phyloP scores from a whole-genome alignment of 2,329 filamentous ascomycete species.

The Pseudocercospora musae region DNA sequence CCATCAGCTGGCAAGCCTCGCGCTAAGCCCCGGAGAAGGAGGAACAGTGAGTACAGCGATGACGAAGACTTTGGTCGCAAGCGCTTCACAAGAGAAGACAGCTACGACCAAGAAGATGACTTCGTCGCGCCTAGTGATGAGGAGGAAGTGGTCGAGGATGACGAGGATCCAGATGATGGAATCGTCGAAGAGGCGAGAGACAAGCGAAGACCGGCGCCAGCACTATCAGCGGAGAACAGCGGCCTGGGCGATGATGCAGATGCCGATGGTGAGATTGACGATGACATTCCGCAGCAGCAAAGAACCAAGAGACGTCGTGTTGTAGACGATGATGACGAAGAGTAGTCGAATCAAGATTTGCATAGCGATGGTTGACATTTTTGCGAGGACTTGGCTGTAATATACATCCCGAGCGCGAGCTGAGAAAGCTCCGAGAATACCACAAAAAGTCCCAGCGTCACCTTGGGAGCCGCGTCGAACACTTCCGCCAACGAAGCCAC shows the following conservation, averaged over 20 bases:
- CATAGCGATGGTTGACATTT: neutral
- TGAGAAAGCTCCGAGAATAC: neutral
- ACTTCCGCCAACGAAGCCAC: too few species aligned
- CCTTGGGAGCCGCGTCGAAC: neutral
- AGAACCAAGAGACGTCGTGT: constrained; percentile 45
- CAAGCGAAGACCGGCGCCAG: constrained; percentile 28
- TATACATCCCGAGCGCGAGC: neutral
- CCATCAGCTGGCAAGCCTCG: constrained; percentile 26
- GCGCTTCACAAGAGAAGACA: constrained; percentile 62
- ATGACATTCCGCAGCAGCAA: constrained; percentile 31
- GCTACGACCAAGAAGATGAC: constrained; percentile 76
- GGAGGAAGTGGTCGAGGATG: constrained; percentile 61
- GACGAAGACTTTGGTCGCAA: constrained; percentile 74
- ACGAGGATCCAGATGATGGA: constrained; percentile 48
- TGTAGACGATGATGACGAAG: constrained; percentile 48
- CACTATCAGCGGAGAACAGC: constrained; percentile 6
- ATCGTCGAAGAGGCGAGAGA: constrained; percentile 37
- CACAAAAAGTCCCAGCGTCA: neutral
- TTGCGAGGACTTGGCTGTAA: neutral
- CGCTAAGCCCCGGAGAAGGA: constrained; percentile 38
- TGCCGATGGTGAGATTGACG: constrained; percentile 35
- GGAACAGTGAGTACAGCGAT: constrained; percentile 57
- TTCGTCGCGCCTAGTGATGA: constrained; percentile 75
- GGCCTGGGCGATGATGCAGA: constrained; percentile 35
- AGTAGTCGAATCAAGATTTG: constrained; percentile 30